phyloP scores from a whole-genome alignment of 805 yeast species.

The Kluyveromyces aestuarii region DNA sequence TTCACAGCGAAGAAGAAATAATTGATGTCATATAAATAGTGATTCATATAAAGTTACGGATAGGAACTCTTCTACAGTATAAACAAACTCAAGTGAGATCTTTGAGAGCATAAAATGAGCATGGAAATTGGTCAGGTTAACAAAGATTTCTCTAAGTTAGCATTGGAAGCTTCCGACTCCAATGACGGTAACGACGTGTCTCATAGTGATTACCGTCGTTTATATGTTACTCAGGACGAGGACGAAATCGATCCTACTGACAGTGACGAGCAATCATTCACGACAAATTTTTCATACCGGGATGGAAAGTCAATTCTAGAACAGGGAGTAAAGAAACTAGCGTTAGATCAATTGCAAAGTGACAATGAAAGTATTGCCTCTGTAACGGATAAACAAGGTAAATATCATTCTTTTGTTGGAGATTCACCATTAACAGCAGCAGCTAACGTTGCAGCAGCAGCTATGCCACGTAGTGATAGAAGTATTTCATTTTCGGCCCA shows the following conservation, averaged over 20 bases:
- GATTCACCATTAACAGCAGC: neutral
- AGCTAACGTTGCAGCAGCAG: slow-evolving; percentile 1
- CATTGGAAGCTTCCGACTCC: slow-evolving; percentile 22
- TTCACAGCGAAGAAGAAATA: too few relatives aligned
- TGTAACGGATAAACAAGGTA: neutral
- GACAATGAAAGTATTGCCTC: neutral
- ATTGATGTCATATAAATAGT: too few relatives aligned
- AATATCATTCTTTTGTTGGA: neutral
- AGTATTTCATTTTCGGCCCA: slow-evolving; percentile 1
- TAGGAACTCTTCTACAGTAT: too few relatives aligned
- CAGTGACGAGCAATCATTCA: slow-evolving; percentile 4
- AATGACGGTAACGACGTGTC: slow-evolving; percentile 11
- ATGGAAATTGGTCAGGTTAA: slow-evolving; percentile 7
- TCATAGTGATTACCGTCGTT: neutral
- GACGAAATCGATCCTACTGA: slow-evolving; percentile 7
- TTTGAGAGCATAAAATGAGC: too few relatives aligned
- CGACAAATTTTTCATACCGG: slow-evolving; percentile 26
- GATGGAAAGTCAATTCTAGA: slow-evolving; percentile 25
- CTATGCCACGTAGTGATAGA: neutral
- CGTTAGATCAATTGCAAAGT: slow-evolving; percentile 15
- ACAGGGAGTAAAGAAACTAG: slow-evolving; percentile 21
- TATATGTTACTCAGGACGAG: neutral
- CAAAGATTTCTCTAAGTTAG: slow-evolving; percentile 12
- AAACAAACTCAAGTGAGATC: too few relatives aligned
- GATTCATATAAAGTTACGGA: too few relatives aligned